Conservation (phyloP, 1,139 yeast genomes). For the Taphrina pruni region DNA sequence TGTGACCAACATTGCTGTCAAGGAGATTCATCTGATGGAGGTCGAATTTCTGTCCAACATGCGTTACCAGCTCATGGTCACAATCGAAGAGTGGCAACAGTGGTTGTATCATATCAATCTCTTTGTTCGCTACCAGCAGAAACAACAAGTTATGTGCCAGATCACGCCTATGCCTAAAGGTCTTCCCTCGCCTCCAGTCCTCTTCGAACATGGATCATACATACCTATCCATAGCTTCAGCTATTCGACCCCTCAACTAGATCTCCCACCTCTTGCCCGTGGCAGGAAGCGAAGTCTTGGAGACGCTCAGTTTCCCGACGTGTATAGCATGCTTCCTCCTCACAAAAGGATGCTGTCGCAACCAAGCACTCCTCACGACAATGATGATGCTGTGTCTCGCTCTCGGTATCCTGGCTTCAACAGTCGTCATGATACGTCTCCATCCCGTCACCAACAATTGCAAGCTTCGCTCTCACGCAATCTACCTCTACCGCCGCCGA, state of each 20-base stretch:
- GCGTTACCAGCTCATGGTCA: constrained; percentile 49
- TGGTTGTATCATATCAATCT: constrained; percentile 32
- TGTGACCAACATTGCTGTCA: constrained; percentile 74
- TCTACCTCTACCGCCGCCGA: background rate
- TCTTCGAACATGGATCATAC: background rate
- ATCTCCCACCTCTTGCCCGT: background rate
- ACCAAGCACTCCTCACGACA: constrained; percentile 33
- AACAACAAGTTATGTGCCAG: constrained; percentile 16
- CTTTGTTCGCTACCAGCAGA: constrained; percentile 39
- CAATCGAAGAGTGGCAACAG: constrained; percentile 38
- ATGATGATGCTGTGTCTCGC: constrained; percentile 9
- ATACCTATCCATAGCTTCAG: background rate
- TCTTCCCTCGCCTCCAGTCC: constrained; percentile 29
- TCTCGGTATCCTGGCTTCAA: background rate
- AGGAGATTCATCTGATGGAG: constrained; percentile 68
- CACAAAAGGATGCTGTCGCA: constrained; percentile 29
- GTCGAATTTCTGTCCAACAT: constrained; percentile 53
- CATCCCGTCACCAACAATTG: constrained; percentile 20
- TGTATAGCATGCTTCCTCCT: constrained; percentile 31
- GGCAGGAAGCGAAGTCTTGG: constrained; percentile 35
- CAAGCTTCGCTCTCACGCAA: constrained; percentile 8
- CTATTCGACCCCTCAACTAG: constrained; percentile 3
- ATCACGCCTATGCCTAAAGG: background rate
- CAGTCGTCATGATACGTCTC: constrained; percentile 7
- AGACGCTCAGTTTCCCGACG: constrained; percentile 15